Evolutionary conservation across 495 filamentous ascomycete genomes (phyloP).

Genomic region (Daldinia loculata): DNA sequence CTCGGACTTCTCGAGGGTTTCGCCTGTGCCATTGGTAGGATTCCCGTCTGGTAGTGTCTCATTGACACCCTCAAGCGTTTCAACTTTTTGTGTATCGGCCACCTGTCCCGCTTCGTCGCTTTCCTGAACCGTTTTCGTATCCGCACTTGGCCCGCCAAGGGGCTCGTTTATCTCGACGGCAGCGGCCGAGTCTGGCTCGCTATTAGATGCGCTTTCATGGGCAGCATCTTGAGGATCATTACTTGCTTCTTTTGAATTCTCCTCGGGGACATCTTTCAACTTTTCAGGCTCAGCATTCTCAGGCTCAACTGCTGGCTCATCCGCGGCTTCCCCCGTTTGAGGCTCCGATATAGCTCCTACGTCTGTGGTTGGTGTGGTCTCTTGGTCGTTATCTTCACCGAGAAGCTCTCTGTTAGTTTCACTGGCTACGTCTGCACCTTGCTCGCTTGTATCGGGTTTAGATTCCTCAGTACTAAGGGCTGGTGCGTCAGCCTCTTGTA

Average conservation of each 20-base stretch:
- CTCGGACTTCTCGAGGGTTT: not conserved
- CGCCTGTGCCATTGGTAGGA: not conserved
- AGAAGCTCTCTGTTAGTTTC: not conserved
- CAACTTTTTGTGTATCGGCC: not conserved
- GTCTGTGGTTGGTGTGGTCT: not conserved
- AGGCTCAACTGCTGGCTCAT: not conserved
- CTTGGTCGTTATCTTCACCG: not conserved
- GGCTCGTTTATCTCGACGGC: constrained; percentile 1
- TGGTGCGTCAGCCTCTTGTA: constrained; percentile 4
- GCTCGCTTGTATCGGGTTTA: not conserved
- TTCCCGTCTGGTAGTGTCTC: constrained; percentile 3
- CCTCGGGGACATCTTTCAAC: not conserved
- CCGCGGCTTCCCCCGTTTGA: constrained; percentile 3
- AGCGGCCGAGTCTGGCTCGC: not conserved
- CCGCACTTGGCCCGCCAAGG: not conserved
- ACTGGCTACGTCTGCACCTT: not conserved
- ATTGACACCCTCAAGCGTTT: not conserved
- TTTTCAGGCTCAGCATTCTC: not conserved
- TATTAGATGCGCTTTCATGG: not conserved
- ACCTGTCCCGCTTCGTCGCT: not conserved
- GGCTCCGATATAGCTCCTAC: not conserved
- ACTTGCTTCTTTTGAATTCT: not conserved
- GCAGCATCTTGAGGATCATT: not conserved
- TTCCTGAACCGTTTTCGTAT: not conserved
- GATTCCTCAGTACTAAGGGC: constrained; percentile 7